phyloP scores from a whole-genome alignment of 2,329 filamentous ascomycete genomes.

The Leptographium lundbergii region DNA sequence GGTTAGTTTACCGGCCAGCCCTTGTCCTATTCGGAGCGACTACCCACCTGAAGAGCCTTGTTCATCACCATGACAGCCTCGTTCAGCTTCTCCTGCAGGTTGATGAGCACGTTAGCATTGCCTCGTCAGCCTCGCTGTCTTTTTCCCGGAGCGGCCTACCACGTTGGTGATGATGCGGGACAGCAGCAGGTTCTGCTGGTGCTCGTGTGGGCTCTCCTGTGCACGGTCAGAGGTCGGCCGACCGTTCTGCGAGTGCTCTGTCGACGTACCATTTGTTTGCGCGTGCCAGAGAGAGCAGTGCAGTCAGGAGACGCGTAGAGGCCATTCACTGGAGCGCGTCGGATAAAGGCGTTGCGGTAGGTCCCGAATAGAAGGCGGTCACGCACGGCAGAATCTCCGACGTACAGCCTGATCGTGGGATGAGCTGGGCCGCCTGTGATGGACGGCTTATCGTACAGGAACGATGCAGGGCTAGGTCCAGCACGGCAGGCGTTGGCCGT shows the following conservation, averaged over 20 bases:
- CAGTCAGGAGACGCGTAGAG: not conserved
- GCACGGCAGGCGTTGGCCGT: no score
- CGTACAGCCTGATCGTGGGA: not conserved
- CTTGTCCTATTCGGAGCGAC: not conserved
- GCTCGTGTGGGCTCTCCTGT: slow-evolving; percentile 90
- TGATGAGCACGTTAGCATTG: not conserved
- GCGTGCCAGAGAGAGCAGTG: not conserved
- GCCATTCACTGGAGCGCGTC: not conserved
- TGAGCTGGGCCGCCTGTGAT: not conserved
- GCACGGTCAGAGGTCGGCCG: not conserved
- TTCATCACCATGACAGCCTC: slow-evolving; percentile 89
- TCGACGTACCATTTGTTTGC: not conserved
- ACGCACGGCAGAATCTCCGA: not conserved
- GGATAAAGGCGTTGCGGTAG: not conserved
- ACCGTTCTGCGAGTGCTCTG: not conserved
- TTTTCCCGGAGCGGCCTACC: slow-evolving; percentile 39
- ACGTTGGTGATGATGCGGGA: slow-evolving; percentile 96
- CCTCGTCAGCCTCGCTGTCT: not conserved
- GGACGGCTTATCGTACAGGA: no score
- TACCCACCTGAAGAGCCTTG: slow-evolving; percentile 66
- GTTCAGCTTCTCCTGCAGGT: slow-evolving; percentile 79
- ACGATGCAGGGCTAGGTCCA: no score
- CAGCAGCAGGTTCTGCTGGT: slow-evolving; percentile 87
- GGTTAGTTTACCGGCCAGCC: not conserved
- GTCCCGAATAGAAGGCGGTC: not conserved